Evolutionary conservation across 2,329 filamentous ascomycete species (phyloP).

Genomic region (Pseudocercospora pini-densiflorae): DNA sequence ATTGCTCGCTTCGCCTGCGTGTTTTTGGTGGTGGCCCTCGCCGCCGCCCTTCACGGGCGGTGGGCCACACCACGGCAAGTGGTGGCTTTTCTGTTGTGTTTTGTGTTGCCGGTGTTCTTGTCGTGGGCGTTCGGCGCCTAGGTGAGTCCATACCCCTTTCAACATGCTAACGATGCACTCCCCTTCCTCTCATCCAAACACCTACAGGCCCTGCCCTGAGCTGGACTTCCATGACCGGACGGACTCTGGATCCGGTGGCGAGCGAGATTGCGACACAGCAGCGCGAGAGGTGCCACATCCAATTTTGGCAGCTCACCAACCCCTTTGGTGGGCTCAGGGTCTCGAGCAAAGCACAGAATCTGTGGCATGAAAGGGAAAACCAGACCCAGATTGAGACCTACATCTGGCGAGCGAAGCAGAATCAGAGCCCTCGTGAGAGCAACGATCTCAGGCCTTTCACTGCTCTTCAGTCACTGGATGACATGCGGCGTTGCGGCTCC

Average conservation of each 20-base stretch:
- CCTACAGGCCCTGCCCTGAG: background rate
- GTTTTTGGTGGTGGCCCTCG: background rate
- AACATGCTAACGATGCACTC: background rate
- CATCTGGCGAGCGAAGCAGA: background rate
- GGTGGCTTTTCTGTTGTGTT: background rate
- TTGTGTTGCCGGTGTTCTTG: background rate
- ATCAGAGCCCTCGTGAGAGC: background rate
- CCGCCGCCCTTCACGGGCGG: background rate
- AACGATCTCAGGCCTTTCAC: background rate
- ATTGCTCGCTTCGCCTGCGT: background rate
- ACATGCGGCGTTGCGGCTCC: background rate
- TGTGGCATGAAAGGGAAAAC: background rate
- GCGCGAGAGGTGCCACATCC: background rate
- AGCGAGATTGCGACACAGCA: background rate
- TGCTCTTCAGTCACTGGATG: background rate
- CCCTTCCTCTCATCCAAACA: background rate
- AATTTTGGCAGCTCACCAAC: background rate
- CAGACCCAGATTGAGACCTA: background rate
- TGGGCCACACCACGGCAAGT: background rate
- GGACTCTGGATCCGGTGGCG: background rate
- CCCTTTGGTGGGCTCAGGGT: background rate
- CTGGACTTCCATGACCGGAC: background rate
- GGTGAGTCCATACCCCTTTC: background rate
- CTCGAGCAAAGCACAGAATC: background rate
- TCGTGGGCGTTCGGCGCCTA: background rate